Base-by-base conservation (phyloP, 805 yeast species). In the Cyberlindnera bimundalis region DNA sequence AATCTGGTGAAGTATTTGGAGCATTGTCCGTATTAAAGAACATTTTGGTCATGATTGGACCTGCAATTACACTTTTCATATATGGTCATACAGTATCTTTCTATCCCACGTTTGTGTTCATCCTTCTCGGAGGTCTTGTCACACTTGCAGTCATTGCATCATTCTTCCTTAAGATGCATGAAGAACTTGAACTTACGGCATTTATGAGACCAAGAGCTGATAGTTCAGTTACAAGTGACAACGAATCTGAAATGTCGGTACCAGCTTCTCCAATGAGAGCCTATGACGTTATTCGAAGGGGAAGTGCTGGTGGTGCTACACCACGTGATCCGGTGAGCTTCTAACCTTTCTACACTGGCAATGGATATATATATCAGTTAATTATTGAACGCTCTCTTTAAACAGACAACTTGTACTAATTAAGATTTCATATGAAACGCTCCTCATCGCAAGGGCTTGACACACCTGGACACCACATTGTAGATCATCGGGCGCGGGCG, bases 1-100 rank as follows among this genome's bases (percentile, higher is more conserved):
- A 72, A 46, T 69, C 77, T 5, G 95, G 95, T 14, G 88, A 82
- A 58, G 67, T 81, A 14, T 83, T 82, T 62, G 89, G 91, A 9
- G 87, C 82, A 1, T 58, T 83, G 32, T 76, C 87, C 0, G 57
- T 84, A 36, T 55, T 81, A 14, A 76, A 78, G 54, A 80, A 77
- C 47, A 35, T 73, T 0, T 59, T 73, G 4, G 60, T 65, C 43
- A 62, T 81, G 44, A 41, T 72, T 8, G 61, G 70, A 1, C 88
- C 91, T 0, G 60, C 78, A 6, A 14, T 65, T 0, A 58, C 74
- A 24, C 58, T 81, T 14, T 60, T 64, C 2, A 39, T 79, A 18
- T 84, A 82, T 48, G 67, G 75, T 0, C 37, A 52, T 2, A 70
- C 77, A 0, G 62, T 75, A 13, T 52, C 62, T 2, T 42, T 39